A percentile compares a stretch with the other conserved stretches of the same genome.
These are phyloP conservation scores for Ceratobasidium sp. DNA, from an alignment of 1,284 basidiomycete species.

Conservation along the genomic window DNA sequence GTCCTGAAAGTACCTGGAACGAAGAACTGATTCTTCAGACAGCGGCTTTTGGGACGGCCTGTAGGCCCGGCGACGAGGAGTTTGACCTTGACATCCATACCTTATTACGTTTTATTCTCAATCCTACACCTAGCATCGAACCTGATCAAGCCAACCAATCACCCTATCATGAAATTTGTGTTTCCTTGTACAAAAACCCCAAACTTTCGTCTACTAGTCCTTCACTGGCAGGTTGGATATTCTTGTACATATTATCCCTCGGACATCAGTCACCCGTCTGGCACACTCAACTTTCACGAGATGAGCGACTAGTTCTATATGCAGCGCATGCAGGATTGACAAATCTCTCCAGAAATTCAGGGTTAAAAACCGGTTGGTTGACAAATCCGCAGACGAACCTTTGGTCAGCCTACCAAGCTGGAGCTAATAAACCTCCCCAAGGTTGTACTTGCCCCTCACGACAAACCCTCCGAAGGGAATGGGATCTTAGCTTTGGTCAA, in stretches of 20 bases:
- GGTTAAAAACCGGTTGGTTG: neutral
- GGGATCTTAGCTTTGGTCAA: neutral
- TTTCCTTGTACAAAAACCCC: neutral
- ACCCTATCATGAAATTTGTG: neutral
- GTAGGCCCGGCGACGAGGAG: neutral
- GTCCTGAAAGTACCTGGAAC: neutral
- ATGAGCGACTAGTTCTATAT: neutral
- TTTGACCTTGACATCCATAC: neutral
- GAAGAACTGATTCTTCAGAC: neutral
- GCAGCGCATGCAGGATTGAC: neutral
- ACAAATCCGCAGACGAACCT: neutral
- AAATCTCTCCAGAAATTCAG: neutral
- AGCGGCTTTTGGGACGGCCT: neutral
- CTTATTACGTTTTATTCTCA: neutral
- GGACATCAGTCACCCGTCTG: conserved; percentile 3
- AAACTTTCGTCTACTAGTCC: neutral
- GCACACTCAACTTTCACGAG: neutral
- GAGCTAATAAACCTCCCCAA: too few species aligned
- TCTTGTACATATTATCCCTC: neutral
- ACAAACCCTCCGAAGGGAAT: too few species aligned
- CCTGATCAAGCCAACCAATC: neutral
- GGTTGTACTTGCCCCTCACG: too few species aligned
- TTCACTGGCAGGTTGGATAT: neutral
- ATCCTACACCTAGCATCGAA: neutral
- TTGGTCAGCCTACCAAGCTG: too few species aligned